phyloP scores from a whole-genome alignment of 1,284 basidiomycete species.

The Agaricales sp. region DNA sequence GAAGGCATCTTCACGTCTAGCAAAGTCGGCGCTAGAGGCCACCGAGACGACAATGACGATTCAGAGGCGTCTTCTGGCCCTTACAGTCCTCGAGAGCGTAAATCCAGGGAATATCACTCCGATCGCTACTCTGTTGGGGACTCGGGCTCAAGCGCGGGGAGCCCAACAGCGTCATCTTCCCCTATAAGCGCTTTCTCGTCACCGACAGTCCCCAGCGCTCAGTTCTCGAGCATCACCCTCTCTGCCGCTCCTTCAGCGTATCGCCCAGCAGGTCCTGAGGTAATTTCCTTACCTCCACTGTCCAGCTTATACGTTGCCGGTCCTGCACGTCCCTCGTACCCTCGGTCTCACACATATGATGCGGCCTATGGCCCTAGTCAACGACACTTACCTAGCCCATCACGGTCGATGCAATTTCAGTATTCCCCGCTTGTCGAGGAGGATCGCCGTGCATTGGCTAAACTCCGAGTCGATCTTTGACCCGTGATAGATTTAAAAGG shows the following conservation, averaged over 20 bases:
- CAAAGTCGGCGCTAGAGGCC: conserved; percentile 28
- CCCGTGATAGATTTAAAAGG: too few species aligned
- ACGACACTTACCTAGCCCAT: conserved; percentile 5
- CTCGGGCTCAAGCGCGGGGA: too few species aligned
- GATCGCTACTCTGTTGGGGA: too few species aligned
- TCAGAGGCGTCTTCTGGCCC: conserved; percentile 25
- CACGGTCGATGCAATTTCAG: conserved; percentile 15
- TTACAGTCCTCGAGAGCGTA: too few species aligned
- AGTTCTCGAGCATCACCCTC: not conserved
- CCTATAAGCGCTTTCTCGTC: not conserved
- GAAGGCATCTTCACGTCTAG: conserved; percentile 56
- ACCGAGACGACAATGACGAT: conserved; percentile 22
- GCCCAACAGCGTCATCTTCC: not conserved
- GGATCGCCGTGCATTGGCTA: conserved; percentile 5
- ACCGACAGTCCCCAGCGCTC: not conserved
- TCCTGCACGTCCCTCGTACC: too few species aligned
- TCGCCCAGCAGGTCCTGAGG: not conserved
- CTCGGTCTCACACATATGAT: too few species aligned
- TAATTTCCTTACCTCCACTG: not conserved
- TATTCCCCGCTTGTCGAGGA: conserved; percentile 10
- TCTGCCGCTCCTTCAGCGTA: not conserved
- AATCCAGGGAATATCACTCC: too few species aligned
- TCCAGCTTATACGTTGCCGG: too few species aligned
- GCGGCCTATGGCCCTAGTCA: not conserved
- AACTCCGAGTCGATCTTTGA: conserved; percentile 9